Base-by-base conservation (phyloP, 1,139 yeast genomes). In the Geotrichum carabidarum region DNA sequence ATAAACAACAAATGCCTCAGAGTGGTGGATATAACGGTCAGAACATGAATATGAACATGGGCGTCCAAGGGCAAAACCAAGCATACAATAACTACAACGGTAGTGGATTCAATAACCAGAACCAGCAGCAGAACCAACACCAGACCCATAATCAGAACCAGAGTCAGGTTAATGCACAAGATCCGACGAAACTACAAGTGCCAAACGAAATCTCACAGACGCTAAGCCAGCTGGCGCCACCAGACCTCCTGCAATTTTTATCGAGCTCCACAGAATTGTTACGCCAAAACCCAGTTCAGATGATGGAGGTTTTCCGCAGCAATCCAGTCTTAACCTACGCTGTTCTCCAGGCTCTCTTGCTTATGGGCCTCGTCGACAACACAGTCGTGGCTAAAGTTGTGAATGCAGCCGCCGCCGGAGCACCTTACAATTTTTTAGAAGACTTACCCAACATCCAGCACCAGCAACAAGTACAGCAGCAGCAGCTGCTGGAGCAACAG, bases 321-420 rank as follows among this genome's bases (percentile, higher is more conserved):
- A 84, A 85, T 60, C 95, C 95, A 0, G 96, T 88, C 63, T 72
- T 91, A 53, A 75, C 88, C 1, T 89, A 85, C 66, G 94, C 96
- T 0, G 73, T 90, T 37, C 88, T 91, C 5, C 97, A 91, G 65
- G 77, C 86, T 1, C 72, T 88, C 55, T 71, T 90, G 57, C 71
- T 85, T 54, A 73, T 83, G 64, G 83, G 83, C 36, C 69, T 80
- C 8, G 77, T 83, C 8, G 79, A 76, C 51, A 79, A 80, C n/a
- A 80, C 78, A 11, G 77, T 80, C 17, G 76, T 86, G 6, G 78
- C 71, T 14, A 63, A 62, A 31, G 70, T 75, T 4, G 66, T 74
- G 45, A 57, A 58, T 42, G 58, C 37, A 12, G 43, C 45, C 5
- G 42, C 35, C n/a, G 12, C 34, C 8, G 51, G 51, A 1, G 17